Evolutionary conservation across 805 yeast species (phyloP).

Genomic region (Candida ipomoeae): DNA sequence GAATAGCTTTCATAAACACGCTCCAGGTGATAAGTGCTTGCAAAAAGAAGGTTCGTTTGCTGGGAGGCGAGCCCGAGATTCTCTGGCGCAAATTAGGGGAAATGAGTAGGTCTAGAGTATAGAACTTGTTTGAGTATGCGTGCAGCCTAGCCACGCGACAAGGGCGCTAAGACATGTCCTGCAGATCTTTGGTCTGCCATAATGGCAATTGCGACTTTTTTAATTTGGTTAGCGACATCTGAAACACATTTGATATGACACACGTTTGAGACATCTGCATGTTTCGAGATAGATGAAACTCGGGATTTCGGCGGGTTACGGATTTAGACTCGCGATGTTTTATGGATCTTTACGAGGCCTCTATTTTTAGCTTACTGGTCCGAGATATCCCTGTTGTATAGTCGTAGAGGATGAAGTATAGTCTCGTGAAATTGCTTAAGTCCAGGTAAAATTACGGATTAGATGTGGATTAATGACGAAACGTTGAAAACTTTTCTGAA

Average conservation of each 20-base stretch:
- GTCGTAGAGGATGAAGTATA: too few species aligned
- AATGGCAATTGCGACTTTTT: slow-evolving; percentile 2
- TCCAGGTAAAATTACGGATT: too few species aligned
- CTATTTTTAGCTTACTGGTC: too few species aligned
- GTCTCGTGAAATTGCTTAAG: too few species aligned
- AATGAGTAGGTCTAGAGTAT: background rate
- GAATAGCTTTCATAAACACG: background rate
- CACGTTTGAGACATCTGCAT: too few species aligned
- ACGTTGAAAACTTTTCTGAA: too few species aligned
- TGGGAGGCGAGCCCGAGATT: background rate
- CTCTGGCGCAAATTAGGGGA: background rate
- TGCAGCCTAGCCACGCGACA: slow-evolving; percentile 4
- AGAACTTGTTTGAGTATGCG: slow-evolving; percentile 1
- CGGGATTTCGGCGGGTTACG: too few species aligned
- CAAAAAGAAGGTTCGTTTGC: background rate
- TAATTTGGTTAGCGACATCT: background rate
- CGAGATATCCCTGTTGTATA: too few species aligned
- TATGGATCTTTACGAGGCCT: too few species aligned
- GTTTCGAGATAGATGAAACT: too few species aligned
- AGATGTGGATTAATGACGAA: too few species aligned
- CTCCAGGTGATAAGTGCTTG: background rate
- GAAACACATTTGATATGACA: background rate
- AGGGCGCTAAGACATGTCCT: slow-evolving; percentile 2
- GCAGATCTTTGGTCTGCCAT: background rate
- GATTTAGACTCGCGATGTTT: too few species aligned